Evolutionary conservation across 495 filamentous ascomycete species (phyloP), one percentile per base, ranked within the genome.

Genomic region (Tuber melanosporum): DNA sequence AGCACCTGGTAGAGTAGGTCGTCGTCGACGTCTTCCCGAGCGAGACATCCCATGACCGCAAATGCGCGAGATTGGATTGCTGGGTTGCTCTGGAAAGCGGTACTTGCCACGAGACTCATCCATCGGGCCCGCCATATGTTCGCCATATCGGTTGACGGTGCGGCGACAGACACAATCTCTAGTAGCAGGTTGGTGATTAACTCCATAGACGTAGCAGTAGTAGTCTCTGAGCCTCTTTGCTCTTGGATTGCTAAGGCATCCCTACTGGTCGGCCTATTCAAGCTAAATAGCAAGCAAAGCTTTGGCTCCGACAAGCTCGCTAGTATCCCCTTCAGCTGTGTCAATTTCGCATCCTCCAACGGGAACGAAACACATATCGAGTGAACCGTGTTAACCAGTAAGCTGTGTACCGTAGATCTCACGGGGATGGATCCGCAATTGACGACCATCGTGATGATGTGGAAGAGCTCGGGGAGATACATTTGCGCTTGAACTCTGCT

Each of bases 101-200:
- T 91, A 81, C 89, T 91, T 32, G 90, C 89, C 52, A 91, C 89
- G 26, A 91, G 84, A 78, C 88, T 89, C 90, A 91, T 91, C 90
- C 90, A 91, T 62, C 90, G 86, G 41, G 90, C 89, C n/a, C 90
- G 87, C 90, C 90, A 91, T 46, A 88, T 87, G 79, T 91, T 91
- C 41, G 90, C 88, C 81, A 90, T 84, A 78, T 91, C 89, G 22
- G 70, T 85, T 5, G 89, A 89, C 7, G 89, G 88, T 45, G 90
- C 89, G 7, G 89, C 90, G 26, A 90, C 85, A 5, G 85, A 85
- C 75, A 88, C 90, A n/a, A 89, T 87, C 76, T 91, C 89, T 52
- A 90, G 87, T 66, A 91, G 81, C 6, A 91, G 77, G 43, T 86
- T 86, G 0, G 90, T 84, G 72, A 85, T 83, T 44, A 79, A 82